phyloP scores from a whole-genome alignment of 257 asterid genomes.

The Lycium ferocissimum region DNA sequence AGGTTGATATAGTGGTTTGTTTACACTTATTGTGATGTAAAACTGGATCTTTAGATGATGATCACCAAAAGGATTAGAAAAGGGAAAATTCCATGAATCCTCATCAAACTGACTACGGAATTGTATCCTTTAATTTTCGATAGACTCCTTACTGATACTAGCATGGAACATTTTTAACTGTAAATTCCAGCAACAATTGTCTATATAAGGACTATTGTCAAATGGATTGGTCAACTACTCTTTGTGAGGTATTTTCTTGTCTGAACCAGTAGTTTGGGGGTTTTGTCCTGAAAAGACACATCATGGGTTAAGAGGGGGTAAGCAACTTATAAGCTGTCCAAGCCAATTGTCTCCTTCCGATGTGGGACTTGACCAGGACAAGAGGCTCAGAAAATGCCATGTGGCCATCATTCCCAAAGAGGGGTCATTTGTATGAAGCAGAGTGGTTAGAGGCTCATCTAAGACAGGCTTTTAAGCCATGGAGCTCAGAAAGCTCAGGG shows the following conservation, averaged over 20 bases:
- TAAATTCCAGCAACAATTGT: not conserved
- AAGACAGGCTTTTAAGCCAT: no score
- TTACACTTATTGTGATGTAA: not conserved
- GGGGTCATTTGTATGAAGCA: not conserved
- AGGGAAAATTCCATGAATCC: not conserved
- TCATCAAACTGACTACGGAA: not conserved
- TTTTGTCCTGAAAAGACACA: not conserved
- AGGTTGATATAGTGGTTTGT: not conserved
- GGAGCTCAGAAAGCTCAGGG: no score
- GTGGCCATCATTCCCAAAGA: not conserved
- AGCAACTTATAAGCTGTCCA: not conserved
- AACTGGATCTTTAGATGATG: not conserved
- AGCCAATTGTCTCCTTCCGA: not conserved
- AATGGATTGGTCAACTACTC: not conserved
- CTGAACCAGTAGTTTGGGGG: not conserved
- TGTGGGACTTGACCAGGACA: not conserved
- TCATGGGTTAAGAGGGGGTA: not conserved
- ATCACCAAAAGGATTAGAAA: not conserved
- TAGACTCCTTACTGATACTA: not conserved
- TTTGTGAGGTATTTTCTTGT: not conserved
- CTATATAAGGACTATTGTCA: not conserved
- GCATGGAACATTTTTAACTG: not conserved
- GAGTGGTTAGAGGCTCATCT: no score
- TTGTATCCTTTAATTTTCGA: not conserved
- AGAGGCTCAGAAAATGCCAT: not conserved